phyloP scores from a whole-genome alignment of 2,329 filamentous ascomycete species.

The Hypocrella siamensis region DNA sequence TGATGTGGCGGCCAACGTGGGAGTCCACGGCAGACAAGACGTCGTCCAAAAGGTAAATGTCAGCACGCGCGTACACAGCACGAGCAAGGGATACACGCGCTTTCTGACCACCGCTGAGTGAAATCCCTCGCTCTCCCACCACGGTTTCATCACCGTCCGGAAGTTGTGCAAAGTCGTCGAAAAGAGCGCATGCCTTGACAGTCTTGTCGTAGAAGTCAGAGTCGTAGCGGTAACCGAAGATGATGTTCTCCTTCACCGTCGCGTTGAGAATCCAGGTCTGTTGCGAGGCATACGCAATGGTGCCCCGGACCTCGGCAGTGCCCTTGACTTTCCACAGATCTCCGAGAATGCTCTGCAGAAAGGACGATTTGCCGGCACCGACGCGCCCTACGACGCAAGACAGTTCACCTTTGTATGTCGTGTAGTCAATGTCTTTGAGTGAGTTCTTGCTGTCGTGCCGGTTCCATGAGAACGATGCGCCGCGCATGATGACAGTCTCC shows the following conservation, averaged over 20 bases:
- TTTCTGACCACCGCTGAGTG: conserved; percentile 89
- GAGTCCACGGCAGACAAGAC: conserved; percentile 95
- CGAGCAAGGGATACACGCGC: conserved; percentile 81
- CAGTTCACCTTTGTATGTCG: conserved; percentile 80
- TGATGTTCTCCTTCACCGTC: conserved; percentile 89
- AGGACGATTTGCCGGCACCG: conserved; percentile 87
- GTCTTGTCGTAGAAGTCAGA: conserved; percentile 89
- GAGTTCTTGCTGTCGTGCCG: conserved; percentile 57
- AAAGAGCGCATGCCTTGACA: conserved; percentile 74
- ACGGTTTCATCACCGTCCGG: conserved; percentile 95
- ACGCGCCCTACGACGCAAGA: conserved; percentile 88
- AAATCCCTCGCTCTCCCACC: conserved; percentile 93
- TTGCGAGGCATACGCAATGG: conserved; percentile 82
- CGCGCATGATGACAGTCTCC: conserved; percentile 67
- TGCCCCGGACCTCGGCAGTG: conserved; percentile 66
- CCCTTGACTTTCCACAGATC: conserved; percentile 85
- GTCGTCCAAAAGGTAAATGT: conserved; percentile 89
- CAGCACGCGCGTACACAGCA: conserved; percentile 92
- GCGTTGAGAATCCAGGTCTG: conserved; percentile 96
- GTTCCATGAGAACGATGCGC: conserved; percentile 92
- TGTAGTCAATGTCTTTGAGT: conserved; percentile 74
- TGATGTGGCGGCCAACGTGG: conserved; percentile 87
- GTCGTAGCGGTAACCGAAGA: conserved; percentile 91
- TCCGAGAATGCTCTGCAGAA: conserved; percentile 76
- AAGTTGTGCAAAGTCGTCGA: conserved; percentile 80